Evolutionary conservation across 106 monocot species (phyloP).

Genomic region (Narthecium ossifragum): DNA sequence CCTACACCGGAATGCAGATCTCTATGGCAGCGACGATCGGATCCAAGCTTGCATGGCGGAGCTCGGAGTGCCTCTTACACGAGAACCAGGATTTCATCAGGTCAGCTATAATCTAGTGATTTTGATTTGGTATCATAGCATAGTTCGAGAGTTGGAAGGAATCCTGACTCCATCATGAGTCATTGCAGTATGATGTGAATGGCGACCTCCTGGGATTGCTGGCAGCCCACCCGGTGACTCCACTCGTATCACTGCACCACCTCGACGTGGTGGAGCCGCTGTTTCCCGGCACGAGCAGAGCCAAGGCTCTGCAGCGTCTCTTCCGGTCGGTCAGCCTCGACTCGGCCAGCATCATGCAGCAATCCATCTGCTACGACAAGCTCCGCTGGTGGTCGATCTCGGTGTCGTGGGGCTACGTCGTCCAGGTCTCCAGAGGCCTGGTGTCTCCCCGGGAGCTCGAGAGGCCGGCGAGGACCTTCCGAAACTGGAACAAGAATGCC

Average conservation of each 20-base stretch:
- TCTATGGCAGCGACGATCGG: constrained; percentile 17
- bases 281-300: background rate
- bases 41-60: constrained; percentile 24
- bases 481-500: constrained; percentile 1
- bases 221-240: constrained; percentile 8
- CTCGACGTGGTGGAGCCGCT: constrained; percentile 7
- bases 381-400: constrained; percentile 1
- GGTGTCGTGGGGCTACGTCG: constrained; percentile 9
- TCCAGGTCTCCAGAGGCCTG: constrained; percentile 2
- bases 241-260: constrained; percentile 8
- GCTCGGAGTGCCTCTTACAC: constrained; percentile 13
- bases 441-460: constrained; percentile 6
- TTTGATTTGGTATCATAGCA: too few relatives aligned
- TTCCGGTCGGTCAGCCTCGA: background rate
- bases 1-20: background rate
- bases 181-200: constrained; percentile 5
- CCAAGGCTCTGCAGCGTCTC: background rate
- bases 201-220: constrained; percentile 7
- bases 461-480: constrained; percentile 7
- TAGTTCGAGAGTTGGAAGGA: too few relatives aligned
- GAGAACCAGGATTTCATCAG: constrained; percentile 15
- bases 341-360: constrained; percentile 8
- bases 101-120: background rate
- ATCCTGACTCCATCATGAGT: too few relatives aligned
- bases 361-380: constrained; percentile 11